Evolutionary conservation across 768 basidiomycete genomes (phyloP).

Genomic region (Mycena sanguinolenta): DNA sequence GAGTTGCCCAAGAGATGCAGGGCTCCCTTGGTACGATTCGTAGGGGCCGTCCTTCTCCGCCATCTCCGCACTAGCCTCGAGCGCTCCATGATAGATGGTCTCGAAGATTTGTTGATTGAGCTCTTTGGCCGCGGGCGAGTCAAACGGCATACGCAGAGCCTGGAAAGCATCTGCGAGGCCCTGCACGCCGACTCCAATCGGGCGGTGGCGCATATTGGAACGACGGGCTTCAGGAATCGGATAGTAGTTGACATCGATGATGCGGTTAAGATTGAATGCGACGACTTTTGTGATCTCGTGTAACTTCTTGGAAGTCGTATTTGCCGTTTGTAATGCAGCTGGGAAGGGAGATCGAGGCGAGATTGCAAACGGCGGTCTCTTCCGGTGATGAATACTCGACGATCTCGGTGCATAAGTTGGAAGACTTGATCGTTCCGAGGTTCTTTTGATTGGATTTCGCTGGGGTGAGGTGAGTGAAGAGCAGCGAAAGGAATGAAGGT

Average conservation of each 20-base stretch:
- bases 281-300: conserved; percentile 86
- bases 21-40: conserved; percentile 77
- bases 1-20: conserved; percentile 74
- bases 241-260: conserved; percentile 85
- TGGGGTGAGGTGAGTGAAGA: conserved; percentile 40
- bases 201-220: conserved; percentile 87
- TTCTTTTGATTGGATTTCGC: conserved; percentile 89
- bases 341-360: conserved; percentile 85
- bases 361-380: conserved; percentile 87
- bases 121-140: conserved; percentile 73
- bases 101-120: conserved; percentile 88
- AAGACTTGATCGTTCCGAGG: conserved; percentile 88
- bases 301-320: conserved; percentile 84
- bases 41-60: conserved; percentile 75
- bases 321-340: conserved; percentile 74
- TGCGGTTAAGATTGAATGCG: conserved; percentile 79
- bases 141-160: conserved; percentile 84
- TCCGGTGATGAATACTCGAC: conserved; percentile 88
- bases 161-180: conserved; percentile 90
- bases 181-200: conserved; percentile 86
- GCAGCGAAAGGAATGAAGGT: neutral
- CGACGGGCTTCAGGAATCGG: conserved; percentile 78
- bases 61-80: conserved; percentile 80
- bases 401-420: conserved; percentile 89
- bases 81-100: conserved; percentile 86